Evolutionary conservation across 495 filamentous ascomycete species (phyloP).

Genomic region (Neurospora africana): DNA sequence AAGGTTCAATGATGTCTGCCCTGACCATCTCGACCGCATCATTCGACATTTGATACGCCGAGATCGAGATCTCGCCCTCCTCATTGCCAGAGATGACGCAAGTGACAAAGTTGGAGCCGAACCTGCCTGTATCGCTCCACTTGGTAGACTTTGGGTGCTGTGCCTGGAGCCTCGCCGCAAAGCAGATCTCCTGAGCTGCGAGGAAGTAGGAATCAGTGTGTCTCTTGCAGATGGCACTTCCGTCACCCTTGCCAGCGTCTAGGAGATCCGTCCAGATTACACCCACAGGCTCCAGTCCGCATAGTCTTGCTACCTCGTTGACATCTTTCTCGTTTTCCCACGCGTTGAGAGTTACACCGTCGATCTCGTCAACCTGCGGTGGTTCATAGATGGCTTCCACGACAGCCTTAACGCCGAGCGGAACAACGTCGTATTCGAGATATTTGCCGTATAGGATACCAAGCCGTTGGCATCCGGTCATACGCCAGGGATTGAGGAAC

Average conservation of each 20-base stretch:
- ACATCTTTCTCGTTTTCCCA: conserved; percentile 84
- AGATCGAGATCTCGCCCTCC: conserved; percentile 74
- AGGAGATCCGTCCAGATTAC: conserved; percentile 93
- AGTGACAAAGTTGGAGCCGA: conserved; percentile 95
- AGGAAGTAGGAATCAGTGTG: conserved; percentile 94
- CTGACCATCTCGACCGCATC: conserved; percentile 93
- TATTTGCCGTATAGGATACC: conserved; percentile 90
- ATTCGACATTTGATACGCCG: conserved; percentile 89
- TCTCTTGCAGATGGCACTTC: conserved; percentile 83
- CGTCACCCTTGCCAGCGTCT: conserved; percentile 70
- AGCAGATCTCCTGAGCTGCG: conserved; percentile 82
- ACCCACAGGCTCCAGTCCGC: conserved; percentile 81
- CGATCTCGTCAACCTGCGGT: conserved; percentile 81
- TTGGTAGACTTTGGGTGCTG: conserved; percentile 83
- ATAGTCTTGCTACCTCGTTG: conserved; percentile 69
- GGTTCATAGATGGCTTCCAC: conserved; percentile 98
- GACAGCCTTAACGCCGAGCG: conserved; percentile 88
- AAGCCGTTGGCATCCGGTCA: conserved; percentile 64
- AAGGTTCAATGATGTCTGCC: conserved; percentile 91
- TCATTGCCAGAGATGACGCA: conserved; percentile 91
- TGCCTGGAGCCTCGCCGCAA: conserved; percentile 78
- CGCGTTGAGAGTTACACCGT: conserved; percentile 76
- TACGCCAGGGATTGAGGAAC: conserved; percentile 84
- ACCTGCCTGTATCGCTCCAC: conserved; percentile 91
- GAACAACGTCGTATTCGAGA: conserved; percentile 84